Conservation (phyloP, 257 asterid genomes). For the Fraxinus excelsior region DNA sequence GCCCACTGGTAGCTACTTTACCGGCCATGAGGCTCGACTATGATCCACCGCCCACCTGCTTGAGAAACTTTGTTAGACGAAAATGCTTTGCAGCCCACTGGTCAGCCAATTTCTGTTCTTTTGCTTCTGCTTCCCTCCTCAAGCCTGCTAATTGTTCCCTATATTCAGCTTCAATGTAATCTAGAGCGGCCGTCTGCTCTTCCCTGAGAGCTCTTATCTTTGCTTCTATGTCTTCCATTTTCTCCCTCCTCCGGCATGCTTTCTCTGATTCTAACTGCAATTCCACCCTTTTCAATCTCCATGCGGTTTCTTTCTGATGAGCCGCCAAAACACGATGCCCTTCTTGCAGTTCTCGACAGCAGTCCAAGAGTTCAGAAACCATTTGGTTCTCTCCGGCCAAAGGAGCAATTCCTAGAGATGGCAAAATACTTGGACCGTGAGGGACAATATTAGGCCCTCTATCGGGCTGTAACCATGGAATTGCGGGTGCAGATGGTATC, state of each 20-base stretch:
- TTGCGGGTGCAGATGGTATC: slow-evolving; percentile 36
- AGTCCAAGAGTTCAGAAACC: slow-evolving; percentile 59
- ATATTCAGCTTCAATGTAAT: slow-evolving; percentile 76
- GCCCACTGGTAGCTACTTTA: slow-evolving; percentile 57
- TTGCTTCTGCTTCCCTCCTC: slow-evolving; percentile 83
- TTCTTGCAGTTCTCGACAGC: slow-evolving; percentile 81
- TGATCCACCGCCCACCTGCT: slow-evolving; percentile 46
- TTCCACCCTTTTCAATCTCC: slow-evolving; percentile 84
- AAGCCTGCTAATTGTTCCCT: slow-evolving; percentile 75
- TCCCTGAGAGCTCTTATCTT: slow-evolving; percentile 73
- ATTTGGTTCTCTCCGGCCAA: slow-evolving; percentile 38
- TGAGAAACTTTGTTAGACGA: slow-evolving; percentile 44
- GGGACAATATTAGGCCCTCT: slow-evolving; percentile 22
- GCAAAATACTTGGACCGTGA: slow-evolving; percentile 28
- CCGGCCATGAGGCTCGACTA: slow-evolving; percentile 35
- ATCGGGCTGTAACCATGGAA: slow-evolving; percentile 59
- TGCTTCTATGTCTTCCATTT: slow-evolving; percentile 75
- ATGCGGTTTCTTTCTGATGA: slow-evolving; percentile 78
- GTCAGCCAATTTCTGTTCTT: slow-evolving; percentile 88
- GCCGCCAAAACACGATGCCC: slow-evolving; percentile 76
- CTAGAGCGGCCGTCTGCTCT: slow-evolving; percentile 64
- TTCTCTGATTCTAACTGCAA: slow-evolving; percentile 87
- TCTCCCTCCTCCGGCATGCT: slow-evolving; percentile 70
- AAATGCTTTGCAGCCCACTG: slow-evolving; percentile 75
- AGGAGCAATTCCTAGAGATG: slow-evolving; percentile 36